Percentiles rank a stretch among this genome's conserved stretches.
These are phyloP conservation scores for Lecanoromycetidae sp. DNA, from an alignment of 2,329 filamentous ascomycete species.

Conservation along the genomic window DNA sequence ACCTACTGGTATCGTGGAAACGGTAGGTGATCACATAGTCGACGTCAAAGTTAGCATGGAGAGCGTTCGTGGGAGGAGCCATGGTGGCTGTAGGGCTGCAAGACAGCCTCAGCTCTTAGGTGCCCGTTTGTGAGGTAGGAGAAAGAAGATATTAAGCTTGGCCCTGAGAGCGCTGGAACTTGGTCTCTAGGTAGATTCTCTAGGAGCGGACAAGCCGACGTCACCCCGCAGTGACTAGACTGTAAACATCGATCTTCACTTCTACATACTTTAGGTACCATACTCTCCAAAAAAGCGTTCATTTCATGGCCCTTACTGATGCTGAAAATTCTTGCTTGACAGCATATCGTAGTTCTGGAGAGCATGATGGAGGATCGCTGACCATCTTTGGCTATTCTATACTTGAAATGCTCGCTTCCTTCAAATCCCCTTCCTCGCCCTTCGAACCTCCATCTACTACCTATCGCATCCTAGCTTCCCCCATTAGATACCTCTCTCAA, in stretches of 20 bases:
- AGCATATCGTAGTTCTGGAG: too few species aligned
- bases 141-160: not conserved
- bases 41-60: constrained; percentile 52
- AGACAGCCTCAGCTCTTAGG: not conserved
- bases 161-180: not conserved
- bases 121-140: too few species aligned
- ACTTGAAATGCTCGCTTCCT: not conserved
- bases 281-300: too few species aligned
- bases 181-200: too few species aligned
- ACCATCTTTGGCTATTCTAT: not conserved
- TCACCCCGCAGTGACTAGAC: too few species aligned
- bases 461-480: constrained; percentile 55
- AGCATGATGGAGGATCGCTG: not conserved
- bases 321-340: too few species aligned
- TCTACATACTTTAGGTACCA: too few species aligned
- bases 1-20: constrained; percentile 54
- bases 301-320: too few species aligned
- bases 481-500: constrained; percentile 51
- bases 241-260: too few species aligned
- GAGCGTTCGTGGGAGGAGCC: constrained; percentile 10
- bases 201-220: too few species aligned
- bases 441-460: constrained; percentile 41
- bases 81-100: constrained; percentile 6
- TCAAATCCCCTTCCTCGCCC: constrained; percentile 28
- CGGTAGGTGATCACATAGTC: constrained; percentile 81